phyloP scores from a whole-genome alignment of 73 alveolate genomes.

The Blepharisma japonicum region DNA sequence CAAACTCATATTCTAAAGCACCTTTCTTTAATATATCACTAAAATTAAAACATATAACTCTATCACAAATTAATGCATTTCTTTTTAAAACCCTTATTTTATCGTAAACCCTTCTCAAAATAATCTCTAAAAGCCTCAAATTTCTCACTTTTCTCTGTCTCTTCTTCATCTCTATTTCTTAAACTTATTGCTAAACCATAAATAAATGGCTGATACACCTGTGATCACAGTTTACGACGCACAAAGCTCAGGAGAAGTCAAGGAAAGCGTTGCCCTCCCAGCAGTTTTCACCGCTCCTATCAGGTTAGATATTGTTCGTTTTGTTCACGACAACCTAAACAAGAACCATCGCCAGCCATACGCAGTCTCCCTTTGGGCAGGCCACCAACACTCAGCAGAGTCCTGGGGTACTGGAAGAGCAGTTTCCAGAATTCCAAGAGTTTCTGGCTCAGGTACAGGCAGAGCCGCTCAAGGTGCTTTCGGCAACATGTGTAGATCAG shows the following conservation, averaged over 20 bases:
- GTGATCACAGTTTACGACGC: slow-evolving; percentile 67
- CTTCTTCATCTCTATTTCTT: no score
- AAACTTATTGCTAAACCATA: neutral
- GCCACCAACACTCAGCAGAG: slow-evolving; percentile 97
- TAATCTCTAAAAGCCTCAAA: no score
- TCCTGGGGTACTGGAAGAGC: slow-evolving; percentile 99
- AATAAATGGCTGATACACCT: slow-evolving; percentile 81
- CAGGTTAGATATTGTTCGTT: slow-evolving; percentile 95
- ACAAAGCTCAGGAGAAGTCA: slow-evolving; percentile 59
- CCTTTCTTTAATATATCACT: no score
- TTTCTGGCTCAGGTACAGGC: slow-evolving; percentile 98
- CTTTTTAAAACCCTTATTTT: no score
- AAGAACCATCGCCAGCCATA: slow-evolving; percentile 98
- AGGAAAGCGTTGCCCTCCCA: slow-evolving; percentile 84
- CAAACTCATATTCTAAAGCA: no score
- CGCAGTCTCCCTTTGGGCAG: slow-evolving; percentile 84
- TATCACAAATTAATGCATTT: no score
- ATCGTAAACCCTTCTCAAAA: no score
- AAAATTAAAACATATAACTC: neutral
- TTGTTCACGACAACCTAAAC: slow-evolving; percentile 89
- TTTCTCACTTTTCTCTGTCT: no score
- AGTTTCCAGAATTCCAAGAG: slow-evolving; percentile 99
- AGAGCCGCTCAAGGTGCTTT: slow-evolving; percentile 99
- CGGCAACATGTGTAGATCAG: slow-evolving; percentile 99
- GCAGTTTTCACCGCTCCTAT: slow-evolving; percentile 97